Conservation (phyloP, 164 flowering plant species). For the Aristolochia contorta region DNA sequence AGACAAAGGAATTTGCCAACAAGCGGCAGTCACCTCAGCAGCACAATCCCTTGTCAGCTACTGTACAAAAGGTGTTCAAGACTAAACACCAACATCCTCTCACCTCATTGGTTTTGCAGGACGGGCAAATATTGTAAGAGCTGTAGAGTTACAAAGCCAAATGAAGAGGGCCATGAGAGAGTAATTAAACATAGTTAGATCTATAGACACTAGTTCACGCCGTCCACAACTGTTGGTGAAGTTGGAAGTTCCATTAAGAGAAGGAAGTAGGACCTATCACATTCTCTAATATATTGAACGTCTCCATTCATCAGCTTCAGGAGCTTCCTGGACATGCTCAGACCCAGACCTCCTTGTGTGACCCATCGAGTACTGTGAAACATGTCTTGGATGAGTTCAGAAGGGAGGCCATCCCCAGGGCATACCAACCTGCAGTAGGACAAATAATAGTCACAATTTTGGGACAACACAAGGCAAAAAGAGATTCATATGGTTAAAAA, state of each 20-base stretch:
- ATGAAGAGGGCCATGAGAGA: too few species aligned
- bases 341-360: constrained; percentile 65
- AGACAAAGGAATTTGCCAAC: too few species aligned
- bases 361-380: constrained; percentile 59
- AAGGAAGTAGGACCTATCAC: constrained; percentile 62
- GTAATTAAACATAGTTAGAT: too few species aligned
- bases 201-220: constrained; percentile 12
- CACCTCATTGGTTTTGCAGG: too few species aligned
- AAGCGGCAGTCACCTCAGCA: too few species aligned
- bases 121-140: too few species aligned
- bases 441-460: background rate
- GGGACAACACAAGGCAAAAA: background rate
- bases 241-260: constrained; percentile 48
- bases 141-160: too few species aligned
- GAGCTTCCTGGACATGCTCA: constrained; percentile 76
- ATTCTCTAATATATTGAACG: constrained; percentile 76
- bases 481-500: background rate
- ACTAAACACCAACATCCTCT: background rate
- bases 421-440: constrained; percentile 45
- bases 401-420: constrained; percentile 78
- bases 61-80: too few species aligned
- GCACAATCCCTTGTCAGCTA: too few species aligned
- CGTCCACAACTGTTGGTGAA: constrained; percentile 19
- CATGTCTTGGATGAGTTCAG: constrained; percentile 74
- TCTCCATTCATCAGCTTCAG: constrained; percentile 75